phyloP scores from a whole-genome alignment of 257 asterid genomes.

The Anisodus acutangulus region DNA sequence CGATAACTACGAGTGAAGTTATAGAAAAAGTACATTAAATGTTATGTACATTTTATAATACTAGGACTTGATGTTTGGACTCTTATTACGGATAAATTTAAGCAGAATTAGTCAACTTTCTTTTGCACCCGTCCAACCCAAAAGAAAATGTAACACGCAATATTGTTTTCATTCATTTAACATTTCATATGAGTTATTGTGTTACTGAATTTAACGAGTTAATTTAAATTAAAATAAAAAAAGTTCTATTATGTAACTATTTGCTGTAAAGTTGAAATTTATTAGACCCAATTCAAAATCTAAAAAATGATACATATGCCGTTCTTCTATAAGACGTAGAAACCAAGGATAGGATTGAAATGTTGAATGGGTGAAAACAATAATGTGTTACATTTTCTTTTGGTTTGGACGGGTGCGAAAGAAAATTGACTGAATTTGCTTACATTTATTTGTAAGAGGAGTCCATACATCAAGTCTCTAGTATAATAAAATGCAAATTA shows the following conservation, averaged over 20 bases:
- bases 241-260: too few relatives aligned
- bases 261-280: too few relatives aligned
- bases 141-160: not conserved
- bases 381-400: not conserved
- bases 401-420: not conserved
- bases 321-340: not conserved
- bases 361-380: not conserved
- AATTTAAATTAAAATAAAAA: too few relatives aligned
- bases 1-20: not conserved
- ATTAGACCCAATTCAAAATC: not conserved
- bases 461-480: too few relatives aligned
- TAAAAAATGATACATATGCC: not conserved
- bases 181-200: not conserved
- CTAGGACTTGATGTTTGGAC: too few relatives aligned
- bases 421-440: not conserved
- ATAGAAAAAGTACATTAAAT: constrained; percentile 7
- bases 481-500: not conserved
- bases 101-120: not conserved
- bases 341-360: not conserved
- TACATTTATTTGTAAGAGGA: too few relatives aligned
- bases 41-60: not conserved
- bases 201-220: not conserved
- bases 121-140: not conserved
- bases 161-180: not conserved
- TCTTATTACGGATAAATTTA: too few relatives aligned